Evolutionary conservation across 169 alveolate species (phyloP).

Genomic region (Eimeria necatrix): DNA sequence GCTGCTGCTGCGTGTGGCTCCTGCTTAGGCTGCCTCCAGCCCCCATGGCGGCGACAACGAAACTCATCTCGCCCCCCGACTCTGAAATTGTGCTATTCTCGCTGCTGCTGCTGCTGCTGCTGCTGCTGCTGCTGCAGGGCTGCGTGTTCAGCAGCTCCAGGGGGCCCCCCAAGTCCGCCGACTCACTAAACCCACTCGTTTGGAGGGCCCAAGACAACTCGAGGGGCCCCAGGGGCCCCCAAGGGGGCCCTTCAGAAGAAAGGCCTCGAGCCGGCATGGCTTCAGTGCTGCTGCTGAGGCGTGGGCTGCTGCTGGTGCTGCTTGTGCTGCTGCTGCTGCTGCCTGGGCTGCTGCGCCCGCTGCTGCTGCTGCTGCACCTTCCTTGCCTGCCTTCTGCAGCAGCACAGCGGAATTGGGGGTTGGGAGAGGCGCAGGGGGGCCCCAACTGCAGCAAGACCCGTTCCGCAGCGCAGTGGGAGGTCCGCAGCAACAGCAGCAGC

Average conservation of each 20-base stretch:
- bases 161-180: background rate
- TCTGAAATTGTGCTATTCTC: background rate
- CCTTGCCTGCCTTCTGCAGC: too few relatives aligned
- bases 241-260: too few relatives aligned
- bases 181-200: background rate
- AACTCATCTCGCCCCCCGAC: background rate
- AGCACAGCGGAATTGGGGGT: too few relatives aligned
- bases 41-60: background rate
- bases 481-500: conserved; percentile 18
- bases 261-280: too few relatives aligned
- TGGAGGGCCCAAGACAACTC: background rate
- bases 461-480: background rate
- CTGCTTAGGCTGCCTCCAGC: background rate
- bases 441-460: background rate
- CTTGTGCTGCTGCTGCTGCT: too few relatives aligned
- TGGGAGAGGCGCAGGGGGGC: too few relatives aligned
- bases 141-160: background rate
- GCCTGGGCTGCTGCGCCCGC: too few relatives aligned
- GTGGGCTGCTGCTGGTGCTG: too few relatives aligned
- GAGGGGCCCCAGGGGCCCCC: too few relatives aligned
- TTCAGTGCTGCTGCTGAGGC: too few relatives aligned
- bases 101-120: conserved; percentile 26
- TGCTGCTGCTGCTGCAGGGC: background rate
- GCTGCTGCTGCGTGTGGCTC: background rate
- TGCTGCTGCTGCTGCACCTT: too few relatives aligned